Percentiles rank a stretch among this genome's conserved stretches.
These are phyloP conservation scores for Botrytis deweyae DNA, from an alignment of 2,329 filamentous ascomycete species.

Conservation along the genomic window DNA sequence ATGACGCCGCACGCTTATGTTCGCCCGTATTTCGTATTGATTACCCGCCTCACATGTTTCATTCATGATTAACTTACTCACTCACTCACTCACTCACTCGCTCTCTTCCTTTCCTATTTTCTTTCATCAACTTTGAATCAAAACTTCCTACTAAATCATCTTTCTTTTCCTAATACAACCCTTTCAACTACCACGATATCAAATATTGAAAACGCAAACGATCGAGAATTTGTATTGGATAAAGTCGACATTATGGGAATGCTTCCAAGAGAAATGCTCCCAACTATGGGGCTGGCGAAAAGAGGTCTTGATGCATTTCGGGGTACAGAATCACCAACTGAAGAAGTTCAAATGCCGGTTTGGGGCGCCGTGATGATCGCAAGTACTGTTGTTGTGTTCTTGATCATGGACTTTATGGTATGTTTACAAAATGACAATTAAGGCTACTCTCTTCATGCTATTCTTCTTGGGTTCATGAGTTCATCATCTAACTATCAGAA, in stretches of 20 bases:
- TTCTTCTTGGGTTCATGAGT: background rate
- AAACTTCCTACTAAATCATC: background rate
- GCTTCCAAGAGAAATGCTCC: background rate
- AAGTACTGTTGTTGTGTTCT: conserved; percentile 23
- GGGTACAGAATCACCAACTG: background rate
- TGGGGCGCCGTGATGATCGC: conserved; percentile 31
- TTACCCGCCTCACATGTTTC: conserved; percentile 1
- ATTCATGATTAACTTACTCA: background rate
- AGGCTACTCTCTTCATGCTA: background rate
- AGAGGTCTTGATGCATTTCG: conserved; percentile 6
- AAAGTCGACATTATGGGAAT: conserved; percentile 6
- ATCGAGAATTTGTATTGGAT: background rate
- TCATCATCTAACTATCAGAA: conserved; percentile 23
- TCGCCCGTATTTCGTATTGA: background rate
- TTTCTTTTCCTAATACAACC: background rate
- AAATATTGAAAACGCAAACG: background rate
- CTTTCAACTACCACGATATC: background rate
- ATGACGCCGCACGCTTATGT: background rate
- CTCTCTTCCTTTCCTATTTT: background rate
- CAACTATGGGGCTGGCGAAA: background rate
- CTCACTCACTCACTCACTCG: background rate
- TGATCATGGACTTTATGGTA: conserved; percentile 26
- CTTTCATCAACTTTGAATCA: background rate
- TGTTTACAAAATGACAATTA: background rate
- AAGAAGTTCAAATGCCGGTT: conserved; percentile 27